Conservation (phyloP, 768 basidiomycete species). For the Boletus rex-veris region DNA sequence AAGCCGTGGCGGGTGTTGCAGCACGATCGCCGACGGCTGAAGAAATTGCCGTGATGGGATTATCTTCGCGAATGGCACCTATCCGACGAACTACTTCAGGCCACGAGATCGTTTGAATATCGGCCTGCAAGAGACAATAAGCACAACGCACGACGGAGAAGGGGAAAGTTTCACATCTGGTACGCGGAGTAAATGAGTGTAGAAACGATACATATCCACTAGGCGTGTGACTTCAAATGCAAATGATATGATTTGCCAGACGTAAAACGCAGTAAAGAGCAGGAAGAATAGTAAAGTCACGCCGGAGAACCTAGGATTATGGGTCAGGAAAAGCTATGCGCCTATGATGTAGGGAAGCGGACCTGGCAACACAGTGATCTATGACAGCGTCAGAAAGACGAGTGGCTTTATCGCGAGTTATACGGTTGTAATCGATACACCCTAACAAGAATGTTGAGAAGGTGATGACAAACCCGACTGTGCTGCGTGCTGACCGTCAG, state of each 20-base stretch:
- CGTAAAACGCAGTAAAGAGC: slow-evolving; percentile 82
- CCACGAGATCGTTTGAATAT: slow-evolving; percentile 98
- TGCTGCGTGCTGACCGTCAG: slow-evolving; percentile 52
- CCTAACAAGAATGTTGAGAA: slow-evolving; percentile 96
- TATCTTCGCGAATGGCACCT: slow-evolving; percentile 84
- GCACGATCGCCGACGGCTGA: slow-evolving; percentile 48
- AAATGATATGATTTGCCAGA: slow-evolving; percentile 84
- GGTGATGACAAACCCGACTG: slow-evolving; percentile 95
- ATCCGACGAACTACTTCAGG: slow-evolving; percentile 90
- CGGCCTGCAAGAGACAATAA: slow-evolving; percentile 57
- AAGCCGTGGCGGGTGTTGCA: slow-evolving; percentile 69
- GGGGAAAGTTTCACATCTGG: slow-evolving; percentile 68
- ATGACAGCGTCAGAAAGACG: slow-evolving; percentile 81
- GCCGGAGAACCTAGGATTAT: slow-evolving; percentile 65
- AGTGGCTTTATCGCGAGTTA: slow-evolving; percentile 63
- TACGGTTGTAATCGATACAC: slow-evolving; percentile 87
- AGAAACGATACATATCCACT: slow-evolving; percentile 94
- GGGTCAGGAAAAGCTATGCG: slow-evolving; percentile 15
- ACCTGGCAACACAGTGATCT: slow-evolving; percentile 81
- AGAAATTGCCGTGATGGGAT: slow-evolving; percentile 86
- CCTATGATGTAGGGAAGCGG: slow-evolving; percentile 22
- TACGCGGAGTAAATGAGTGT: slow-evolving; percentile 87
- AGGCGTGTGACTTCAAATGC: slow-evolving; percentile 71
- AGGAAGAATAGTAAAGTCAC: slow-evolving; percentile 81
- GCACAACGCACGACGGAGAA: background rate